Conservation (phyloP, 345 rosid genomes). For the Gossypium longicalyx region DNA sequence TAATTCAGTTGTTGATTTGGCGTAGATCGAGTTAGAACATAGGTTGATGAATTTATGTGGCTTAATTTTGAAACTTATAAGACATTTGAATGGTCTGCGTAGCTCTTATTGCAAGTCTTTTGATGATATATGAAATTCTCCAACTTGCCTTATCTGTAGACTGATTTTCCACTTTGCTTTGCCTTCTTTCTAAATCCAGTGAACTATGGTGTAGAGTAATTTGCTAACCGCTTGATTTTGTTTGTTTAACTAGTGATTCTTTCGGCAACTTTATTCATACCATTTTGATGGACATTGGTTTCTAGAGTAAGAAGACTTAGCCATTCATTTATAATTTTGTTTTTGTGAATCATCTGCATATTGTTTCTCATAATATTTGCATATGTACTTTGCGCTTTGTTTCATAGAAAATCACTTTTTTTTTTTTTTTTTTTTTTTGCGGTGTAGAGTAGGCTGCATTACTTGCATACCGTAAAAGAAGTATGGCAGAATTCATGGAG, state of each 20-base stretch:
- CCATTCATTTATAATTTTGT: neutral
- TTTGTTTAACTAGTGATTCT: neutral
- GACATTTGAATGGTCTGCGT: neutral
- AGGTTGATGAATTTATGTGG: neutral
- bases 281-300: neutral
- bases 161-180: neutral
- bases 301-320: neutral
- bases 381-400: neutral
- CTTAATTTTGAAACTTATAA: neutral
- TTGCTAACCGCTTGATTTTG: neutral
- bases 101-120: neutral
- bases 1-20: neutral
- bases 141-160: neutral
- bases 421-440: neutral
- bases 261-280: neutral
- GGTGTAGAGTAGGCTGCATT: neutral
- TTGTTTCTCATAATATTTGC: neutral
- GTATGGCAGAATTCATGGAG: constrained; percentile 62
- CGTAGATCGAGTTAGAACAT: constrained; percentile 5
- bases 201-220: neutral
- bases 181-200: neutral
- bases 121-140: neutral
- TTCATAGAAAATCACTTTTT: neutral
- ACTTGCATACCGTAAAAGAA: neutral
- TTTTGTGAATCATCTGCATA: neutral